Conservation (phyloP, 768 basidiomycete species). For the Psilocybe cubensis region DNA sequence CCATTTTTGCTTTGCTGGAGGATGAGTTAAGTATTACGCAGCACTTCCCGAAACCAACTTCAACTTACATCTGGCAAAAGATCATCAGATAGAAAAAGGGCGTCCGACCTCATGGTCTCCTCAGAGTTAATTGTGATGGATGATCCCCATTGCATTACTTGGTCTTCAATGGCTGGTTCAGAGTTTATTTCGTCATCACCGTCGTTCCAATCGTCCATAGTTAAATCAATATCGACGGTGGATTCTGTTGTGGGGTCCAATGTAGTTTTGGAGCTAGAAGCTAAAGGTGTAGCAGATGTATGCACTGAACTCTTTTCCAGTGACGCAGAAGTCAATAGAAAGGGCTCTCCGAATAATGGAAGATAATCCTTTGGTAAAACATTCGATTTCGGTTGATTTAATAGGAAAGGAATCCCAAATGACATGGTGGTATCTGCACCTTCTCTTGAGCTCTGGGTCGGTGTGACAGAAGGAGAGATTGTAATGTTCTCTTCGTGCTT, state of each 20-base stretch:
- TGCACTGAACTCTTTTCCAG: not conserved
- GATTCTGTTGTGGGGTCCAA: not conserved
- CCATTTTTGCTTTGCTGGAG: not conserved
- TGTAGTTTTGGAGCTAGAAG: not conserved
- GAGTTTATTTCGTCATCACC: constrained; percentile 65
- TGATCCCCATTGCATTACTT: constrained; percentile 3
- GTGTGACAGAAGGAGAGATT: not conserved
- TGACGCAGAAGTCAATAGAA: not conserved
- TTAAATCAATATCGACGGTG: constrained; percentile 31
- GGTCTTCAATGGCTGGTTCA: not conserved
- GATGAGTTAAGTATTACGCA: not conserved
- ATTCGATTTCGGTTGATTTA: not conserved
- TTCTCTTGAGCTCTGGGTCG: not conserved
- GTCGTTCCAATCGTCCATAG: constrained; percentile 60
- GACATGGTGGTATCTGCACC: not conserved
- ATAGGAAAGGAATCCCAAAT: constrained; percentile 23
- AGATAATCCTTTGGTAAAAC: not conserved
- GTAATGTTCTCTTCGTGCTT: constrained; percentile 3
- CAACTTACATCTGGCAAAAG: not conserved
- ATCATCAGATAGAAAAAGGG: not conserved
- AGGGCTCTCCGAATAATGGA: constrained; percentile 7
- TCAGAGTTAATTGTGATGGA: not conserved
- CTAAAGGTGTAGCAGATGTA: not conserved
- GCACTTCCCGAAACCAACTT: not conserved
- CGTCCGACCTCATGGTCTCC: not conserved